Base-by-base conservation (phyloP, 1,139 yeast genomes). In the Saccharomyces hybrid region DNA sequence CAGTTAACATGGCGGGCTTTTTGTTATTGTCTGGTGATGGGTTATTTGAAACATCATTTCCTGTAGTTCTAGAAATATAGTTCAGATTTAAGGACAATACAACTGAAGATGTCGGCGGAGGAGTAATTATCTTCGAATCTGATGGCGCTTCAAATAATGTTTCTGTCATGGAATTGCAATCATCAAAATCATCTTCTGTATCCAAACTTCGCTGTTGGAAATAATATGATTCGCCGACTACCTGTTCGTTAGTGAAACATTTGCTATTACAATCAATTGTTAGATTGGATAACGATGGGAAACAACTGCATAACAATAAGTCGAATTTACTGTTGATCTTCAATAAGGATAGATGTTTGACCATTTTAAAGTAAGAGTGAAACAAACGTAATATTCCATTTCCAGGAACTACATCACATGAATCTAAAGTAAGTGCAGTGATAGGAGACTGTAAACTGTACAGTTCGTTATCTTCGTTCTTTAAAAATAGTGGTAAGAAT, bases 301-400 rank as follows among this genome's bases (percentile, higher is more conserved):
- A 73, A 55, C 74, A 77, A 61, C 79, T 82, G 49, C 80, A 78
- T 38, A 80, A 61, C 2, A 83, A 73, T 48, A 82, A 69, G 59
- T 80, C 84, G 31, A 67, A 71, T 28, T 74, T 75, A 16, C 77
- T 71, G 27, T 67, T 65, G 13, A 81, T 66, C 41, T 74, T 68
- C 11, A 68, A 56, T 34, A 82, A 65, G 51, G 71, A 65, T 29
- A 82, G 64, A 6, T 61, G 57, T 2, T 65, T 58, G 0, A 79
- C 78, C 28, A 71, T 64, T 46, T 67, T 65, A 59, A 81, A 81
- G 56, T 71, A 73, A 49, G 66, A 52, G 55, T 66, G 56, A 58
- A 64, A 55, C 23, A 61, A 53, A 59, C 64, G 53, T 59, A 75
- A 47, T 16, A 68, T 65, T 11, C 74, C 75, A 57, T 68, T 70